Conservation (phyloP, 2,329 filamentous ascomycete species). For the Setomelanomma holmii region DNA sequence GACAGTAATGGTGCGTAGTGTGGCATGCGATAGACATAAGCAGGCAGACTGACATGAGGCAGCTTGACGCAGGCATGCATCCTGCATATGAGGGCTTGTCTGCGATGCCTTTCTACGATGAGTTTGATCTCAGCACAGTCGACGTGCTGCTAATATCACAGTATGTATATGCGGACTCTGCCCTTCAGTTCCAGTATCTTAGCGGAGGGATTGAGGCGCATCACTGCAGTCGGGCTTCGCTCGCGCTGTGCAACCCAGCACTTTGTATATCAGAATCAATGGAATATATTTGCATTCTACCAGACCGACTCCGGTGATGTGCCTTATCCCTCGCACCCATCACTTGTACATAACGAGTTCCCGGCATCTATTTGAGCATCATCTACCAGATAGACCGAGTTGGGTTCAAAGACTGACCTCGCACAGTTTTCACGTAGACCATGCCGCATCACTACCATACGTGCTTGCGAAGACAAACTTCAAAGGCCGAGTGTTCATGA, state of each 20-base stretch:
- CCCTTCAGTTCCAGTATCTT: constrained; percentile 21
- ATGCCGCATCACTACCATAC: constrained; percentile 97
- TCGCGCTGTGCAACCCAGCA: constrained; percentile 23
- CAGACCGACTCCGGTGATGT: constrained; percentile 47
- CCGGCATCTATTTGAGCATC: background rate
- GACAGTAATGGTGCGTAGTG: constrained; percentile 91
- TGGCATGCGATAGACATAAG: background rate
- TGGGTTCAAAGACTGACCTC: constrained; percentile 28
- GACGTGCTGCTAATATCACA: constrained; percentile 98
- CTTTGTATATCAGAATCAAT: constrained; percentile 51
- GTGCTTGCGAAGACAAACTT: constrained; percentile 98
- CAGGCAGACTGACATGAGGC: constrained; percentile 31
- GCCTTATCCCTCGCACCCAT: constrained; percentile 28
- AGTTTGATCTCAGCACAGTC: constrained; percentile 96
- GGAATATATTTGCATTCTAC: constrained; percentile 48
- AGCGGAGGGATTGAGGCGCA: constrained; percentile 33
- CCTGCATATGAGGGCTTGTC: constrained; percentile 94
- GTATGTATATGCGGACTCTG: constrained; percentile 69
- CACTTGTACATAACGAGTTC: constrained; percentile 29
- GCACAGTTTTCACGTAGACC: constrained; percentile 92
- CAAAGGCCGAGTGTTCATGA: constrained; percentile 97
- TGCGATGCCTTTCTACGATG: constrained; percentile 94
- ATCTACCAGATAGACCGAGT: constrained; percentile 1
- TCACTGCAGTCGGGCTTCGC: constrained; percentile 41
- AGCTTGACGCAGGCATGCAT: constrained; percentile 98